Evolutionary conservation across 106 monocot genomes (phyloP), one percentile per base, ranked within the genome.

Genomic region (Dendrobium nobile): DNA sequence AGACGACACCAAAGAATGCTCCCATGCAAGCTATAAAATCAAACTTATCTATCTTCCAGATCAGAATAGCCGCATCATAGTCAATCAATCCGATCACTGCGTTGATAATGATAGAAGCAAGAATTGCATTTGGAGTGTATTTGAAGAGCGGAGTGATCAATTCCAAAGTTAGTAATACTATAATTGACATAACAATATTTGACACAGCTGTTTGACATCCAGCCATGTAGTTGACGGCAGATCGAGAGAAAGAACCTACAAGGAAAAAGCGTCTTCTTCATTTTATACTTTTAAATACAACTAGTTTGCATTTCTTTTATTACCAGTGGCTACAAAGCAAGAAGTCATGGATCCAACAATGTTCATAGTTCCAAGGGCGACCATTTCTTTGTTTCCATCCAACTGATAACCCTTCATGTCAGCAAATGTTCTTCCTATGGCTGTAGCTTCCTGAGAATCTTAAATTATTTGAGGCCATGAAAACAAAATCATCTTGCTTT

Each of bases 151-250:
- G 96, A 51, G 96, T 96, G 77, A 96, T 93, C 33, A 90, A 5
- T 43, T 59, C 4, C 84, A 96, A 67, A 0, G 96, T 93, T 47
- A 96, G 83, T 9, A 93, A n/a, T 13, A 96, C 91, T 20, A 96
- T 88, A 6, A 82, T 0, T 11, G 96, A 89, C 96, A 96, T 96
- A 48, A 96, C 83, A 17, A 96, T 89, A 64, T 96, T 96, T 22
- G 96, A 96, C 11, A 91, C 80, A 3, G 93, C 8, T 55, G 93
- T 96, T 68, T 88, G 77, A 77, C 91, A 89, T 26, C 96, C 96
- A 54, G 96, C 93, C 96, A 91, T 96, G 75, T 81, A 93, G 77
- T 96, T 96, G 72, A 96, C 96, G 3, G 96, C 96, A 6, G 96
- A 96, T 68, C 96, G 74, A 26, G 96, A 93, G 76, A 96, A 96